phyloP scores from a whole-genome alignment of 441 rosid species.

The Pelargonium citronellum region DNA sequence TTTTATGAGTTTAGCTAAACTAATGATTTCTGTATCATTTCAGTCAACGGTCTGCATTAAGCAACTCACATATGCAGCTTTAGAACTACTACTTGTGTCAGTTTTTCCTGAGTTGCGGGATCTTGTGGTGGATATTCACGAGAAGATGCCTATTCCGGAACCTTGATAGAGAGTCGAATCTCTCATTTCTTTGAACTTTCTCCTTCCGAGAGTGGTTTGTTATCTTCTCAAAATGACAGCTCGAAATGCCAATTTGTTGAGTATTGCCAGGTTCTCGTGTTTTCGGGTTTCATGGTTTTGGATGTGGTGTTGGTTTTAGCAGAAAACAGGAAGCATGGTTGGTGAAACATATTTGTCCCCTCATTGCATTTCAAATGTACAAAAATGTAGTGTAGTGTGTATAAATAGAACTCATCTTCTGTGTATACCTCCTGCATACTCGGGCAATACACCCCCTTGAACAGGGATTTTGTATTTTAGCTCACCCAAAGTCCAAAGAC shows the following conservation, averaged over 20 bases:
- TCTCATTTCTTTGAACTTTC: background rate
- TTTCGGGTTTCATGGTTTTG: too few relatives aligned
- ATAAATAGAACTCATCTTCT: constrained; percentile 6
- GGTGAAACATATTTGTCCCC: constrained; percentile 1
- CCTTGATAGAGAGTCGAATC: constrained; percentile 4
- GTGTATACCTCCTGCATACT: background rate
- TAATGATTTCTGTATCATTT: background rate
- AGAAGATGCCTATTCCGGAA: constrained; percentile 28
- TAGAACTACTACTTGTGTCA: constrained; percentile 56
- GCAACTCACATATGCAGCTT: constrained; percentile 64
- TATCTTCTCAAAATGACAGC: background rate
- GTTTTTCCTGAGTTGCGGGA: constrained; percentile 74
- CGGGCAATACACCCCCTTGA: background rate
- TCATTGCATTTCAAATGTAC: constrained; percentile 9
- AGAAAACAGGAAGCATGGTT: constrained; percentile 2
- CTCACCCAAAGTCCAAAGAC: background rate
- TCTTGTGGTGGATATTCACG: constrained; percentile 53
- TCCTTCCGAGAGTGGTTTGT: too few relatives aligned
- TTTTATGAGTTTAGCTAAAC: background rate
- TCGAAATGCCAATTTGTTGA: background rate
- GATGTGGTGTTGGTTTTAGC: background rate
- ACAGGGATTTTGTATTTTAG: constrained; percentile 4
- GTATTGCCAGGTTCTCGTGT: background rate
- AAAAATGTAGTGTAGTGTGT: background rate
- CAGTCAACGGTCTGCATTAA: constrained; percentile 80